Evolutionary conservation across 306 rosid genomes (phyloP), one percentile per base, ranked within the genome.

Genomic region (Argentina anserina): DNA sequence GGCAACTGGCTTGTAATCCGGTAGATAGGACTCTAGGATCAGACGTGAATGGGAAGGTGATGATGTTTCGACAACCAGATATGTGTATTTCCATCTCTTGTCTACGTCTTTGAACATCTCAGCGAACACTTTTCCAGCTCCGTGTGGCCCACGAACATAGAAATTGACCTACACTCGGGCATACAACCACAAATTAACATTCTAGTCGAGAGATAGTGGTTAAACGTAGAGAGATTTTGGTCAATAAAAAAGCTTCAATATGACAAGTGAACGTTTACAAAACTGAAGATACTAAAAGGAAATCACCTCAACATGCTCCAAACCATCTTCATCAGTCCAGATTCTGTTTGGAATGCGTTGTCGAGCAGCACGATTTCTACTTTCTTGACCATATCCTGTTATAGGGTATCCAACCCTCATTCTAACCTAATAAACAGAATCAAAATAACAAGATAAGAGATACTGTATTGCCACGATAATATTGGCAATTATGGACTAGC

Each of bases 321-420:
- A 86, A 23, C 97, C 97, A 7, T 86, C 97, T 84, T 95, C 99
- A 69, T 95, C 99, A 3, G 89, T 88, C 99, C 99, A 90, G 49
- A 83, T 69, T 78, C 90, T 90, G 64, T 86, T 79, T 55, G 96
- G 90, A 71, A 95, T 90, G 50, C 99, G 92, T 84, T 95, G 99
- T 55, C 97, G 97, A 84, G 99, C 97, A 76, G 99, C 99, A 45
- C 99, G 99, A 46, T 95, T 95, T 84, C 93, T 91, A 77, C 89
- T 88, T 83, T 95, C 99, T 80, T 91, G 97, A 72, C 99, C 99
- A 75, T 95, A 95, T 50, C 99, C 99, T 67, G 97, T 95, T 61
- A 95, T 92, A 53, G 99, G 99, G 79, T 80, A 86, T 81, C 99
- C 99, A 65, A 95, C 84, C 85, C 97, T 88, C 80, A 90, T 88